phyloP scores from a whole-genome alignment of 495 filamentous ascomycete species.

The Achaetomiella virescens region DNA sequence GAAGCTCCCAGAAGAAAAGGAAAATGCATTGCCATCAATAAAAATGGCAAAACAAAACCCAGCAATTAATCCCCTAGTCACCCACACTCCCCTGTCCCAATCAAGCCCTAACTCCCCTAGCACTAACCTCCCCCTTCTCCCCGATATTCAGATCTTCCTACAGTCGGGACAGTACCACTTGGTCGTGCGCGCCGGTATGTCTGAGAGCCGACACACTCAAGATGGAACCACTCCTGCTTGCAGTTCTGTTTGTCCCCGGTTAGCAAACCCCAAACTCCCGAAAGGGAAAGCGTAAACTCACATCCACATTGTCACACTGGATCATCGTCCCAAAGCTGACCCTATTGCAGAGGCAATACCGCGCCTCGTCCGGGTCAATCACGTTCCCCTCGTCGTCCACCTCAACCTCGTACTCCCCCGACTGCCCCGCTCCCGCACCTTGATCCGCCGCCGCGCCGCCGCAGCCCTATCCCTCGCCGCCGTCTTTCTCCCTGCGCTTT shows the following conservation, averaged over 20 bases:
- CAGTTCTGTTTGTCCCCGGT: conserved; percentile 49
- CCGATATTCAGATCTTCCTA: conserved; percentile 59
- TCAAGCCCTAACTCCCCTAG: conserved; percentile 47
- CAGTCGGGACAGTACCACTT: conserved; percentile 97
- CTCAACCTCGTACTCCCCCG: conserved; percentile 38
- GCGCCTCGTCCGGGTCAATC: conserved; percentile 80
- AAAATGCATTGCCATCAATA: too few relatives aligned
- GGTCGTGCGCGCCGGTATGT: conserved; percentile 66
- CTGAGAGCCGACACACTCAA: conserved; percentile 74
- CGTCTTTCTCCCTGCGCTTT: conserved; percentile 30
- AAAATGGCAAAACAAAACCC: neutral
- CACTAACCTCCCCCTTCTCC: conserved; percentile 49
- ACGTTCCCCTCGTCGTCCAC: conserved; percentile 63
- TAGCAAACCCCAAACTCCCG: neutral
- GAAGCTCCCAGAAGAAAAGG: too few relatives aligned
- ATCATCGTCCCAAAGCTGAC: conserved; percentile 96
- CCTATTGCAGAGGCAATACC: conserved; percentile 86
- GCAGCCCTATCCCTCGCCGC: neutral
- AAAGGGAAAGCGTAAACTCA: conserved; percentile 44
- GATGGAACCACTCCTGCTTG: conserved; percentile 86
- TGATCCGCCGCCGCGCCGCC: conserved; percentile 28
- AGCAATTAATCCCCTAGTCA: neutral
- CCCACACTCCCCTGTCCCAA: neutral
- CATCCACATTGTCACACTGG: conserved; percentile 83
- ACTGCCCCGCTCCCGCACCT: conserved; percentile 25